Conservation (phyloP, 2,329 filamentous ascomycete species). For the Dothistroma septosporum region DNA sequence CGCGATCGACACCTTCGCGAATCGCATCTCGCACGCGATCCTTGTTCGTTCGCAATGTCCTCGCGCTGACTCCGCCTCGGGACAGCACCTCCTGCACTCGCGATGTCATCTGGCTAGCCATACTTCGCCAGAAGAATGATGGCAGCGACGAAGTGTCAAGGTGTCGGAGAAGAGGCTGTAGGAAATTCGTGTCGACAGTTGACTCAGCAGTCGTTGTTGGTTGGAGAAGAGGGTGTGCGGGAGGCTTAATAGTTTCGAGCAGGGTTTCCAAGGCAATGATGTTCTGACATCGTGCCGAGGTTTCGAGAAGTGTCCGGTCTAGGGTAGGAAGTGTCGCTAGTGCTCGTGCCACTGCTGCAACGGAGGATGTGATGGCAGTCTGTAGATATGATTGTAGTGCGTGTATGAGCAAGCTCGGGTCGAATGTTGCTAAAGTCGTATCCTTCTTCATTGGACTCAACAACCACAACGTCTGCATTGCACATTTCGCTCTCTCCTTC, state of each 20-base stretch:
- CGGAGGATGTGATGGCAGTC: slow-evolving; percentile 71
- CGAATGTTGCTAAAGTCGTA: slow-evolving; percentile 48
- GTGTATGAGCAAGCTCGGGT: slow-evolving; percentile 68
- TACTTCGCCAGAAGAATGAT: slow-evolving; percentile 88
- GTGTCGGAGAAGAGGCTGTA: slow-evolving; percentile 64
- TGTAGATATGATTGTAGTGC: slow-evolving; percentile 79
- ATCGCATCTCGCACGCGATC: slow-evolving; percentile 72
- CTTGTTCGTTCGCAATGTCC: slow-evolving; percentile 73
- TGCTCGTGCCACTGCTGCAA: slow-evolving; percentile 68
- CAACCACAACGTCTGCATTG: slow-evolving; percentile 72
- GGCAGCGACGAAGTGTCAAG: slow-evolving; percentile 84
- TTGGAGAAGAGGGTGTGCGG: slow-evolving; percentile 62
- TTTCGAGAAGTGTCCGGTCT: slow-evolving; percentile 75
- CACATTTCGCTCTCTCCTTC: slow-evolving; percentile 67
- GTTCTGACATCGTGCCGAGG: slow-evolving; percentile 82
- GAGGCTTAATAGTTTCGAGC: slow-evolving; percentile 64
- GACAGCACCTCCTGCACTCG: slow-evolving; percentile 80
- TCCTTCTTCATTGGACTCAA: slow-evolving; percentile 60
- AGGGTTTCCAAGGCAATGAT: slow-evolving; percentile 82
- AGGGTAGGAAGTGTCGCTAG: slow-evolving; percentile 76
- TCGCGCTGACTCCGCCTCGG: slow-evolving; percentile 76
- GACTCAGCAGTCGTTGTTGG: not conserved
- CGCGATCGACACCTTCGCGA: slow-evolving; percentile 74
- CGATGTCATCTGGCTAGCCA: slow-evolving; percentile 71
- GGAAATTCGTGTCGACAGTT: slow-evolving; percentile 49